phyloP scores from a whole-genome alignment of 305 asterid genomes.

The Fraxinus nigra region DNA sequence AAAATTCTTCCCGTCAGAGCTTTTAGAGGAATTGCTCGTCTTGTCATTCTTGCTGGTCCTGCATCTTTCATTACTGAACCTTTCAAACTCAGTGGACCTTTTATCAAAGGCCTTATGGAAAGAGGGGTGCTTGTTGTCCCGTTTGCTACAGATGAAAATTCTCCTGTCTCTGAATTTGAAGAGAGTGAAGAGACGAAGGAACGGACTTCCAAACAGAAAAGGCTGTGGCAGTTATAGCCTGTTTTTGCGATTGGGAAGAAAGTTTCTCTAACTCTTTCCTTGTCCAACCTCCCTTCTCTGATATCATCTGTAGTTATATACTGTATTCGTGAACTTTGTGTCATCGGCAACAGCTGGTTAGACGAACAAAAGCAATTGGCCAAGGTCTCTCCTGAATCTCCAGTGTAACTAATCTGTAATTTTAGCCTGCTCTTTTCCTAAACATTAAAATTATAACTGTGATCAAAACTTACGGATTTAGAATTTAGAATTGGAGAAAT shows the following conservation, averaged over 20 bases:
- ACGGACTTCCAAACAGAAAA: constrained; percentile 52
- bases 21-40: constrained; percentile 89
- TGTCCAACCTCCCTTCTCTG: neutral
- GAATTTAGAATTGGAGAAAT: too few species aligned
- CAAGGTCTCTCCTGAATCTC: constrained; percentile 82
- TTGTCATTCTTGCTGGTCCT: constrained; percentile 82
- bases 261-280: neutral
- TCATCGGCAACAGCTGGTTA: constrained; percentile 60
- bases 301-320: neutral
- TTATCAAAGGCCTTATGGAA: constrained; percentile 63
- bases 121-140: constrained; percentile 89
- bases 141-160: constrained; percentile 59
- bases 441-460: neutral
- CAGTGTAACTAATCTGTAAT: constrained; percentile 62
- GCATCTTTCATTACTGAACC: constrained; percentile 65
- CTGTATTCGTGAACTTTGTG: neutral
- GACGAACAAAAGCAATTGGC: constrained; percentile 91
- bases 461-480: neutral
- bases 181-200: constrained; percentile 57
- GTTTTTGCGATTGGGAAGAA: constrained; percentile 22
- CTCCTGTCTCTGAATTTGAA: constrained; percentile 54
- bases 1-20: constrained; percentile 59
- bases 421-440: neutral
- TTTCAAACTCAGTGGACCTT: constrained; percentile 65
- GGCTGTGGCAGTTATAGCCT: constrained; percentile 88